Conservation (phyloP, 352 stramenopile species). For the Phytophthora pseudosyringae region DNA sequence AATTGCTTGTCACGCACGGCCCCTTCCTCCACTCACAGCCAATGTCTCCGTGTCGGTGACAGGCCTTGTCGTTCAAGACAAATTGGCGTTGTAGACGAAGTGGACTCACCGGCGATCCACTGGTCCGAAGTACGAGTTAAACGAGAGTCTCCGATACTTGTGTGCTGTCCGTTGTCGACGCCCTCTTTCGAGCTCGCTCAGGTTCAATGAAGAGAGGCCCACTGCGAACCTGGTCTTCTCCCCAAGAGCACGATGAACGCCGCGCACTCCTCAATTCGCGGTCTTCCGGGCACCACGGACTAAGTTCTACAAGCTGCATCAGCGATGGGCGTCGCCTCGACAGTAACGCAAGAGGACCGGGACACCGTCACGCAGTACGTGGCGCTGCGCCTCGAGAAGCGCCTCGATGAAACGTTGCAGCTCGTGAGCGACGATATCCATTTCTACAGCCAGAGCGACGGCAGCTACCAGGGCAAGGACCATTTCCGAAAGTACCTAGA, state of each 20-base stretch:
- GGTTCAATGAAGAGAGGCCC: conserved; percentile 23
- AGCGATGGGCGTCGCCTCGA: conserved; percentile 41
- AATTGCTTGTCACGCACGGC: neutral
- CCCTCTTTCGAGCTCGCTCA: conserved; percentile 1
- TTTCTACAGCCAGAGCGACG: conserved; percentile 59
- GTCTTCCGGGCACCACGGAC: conserved; percentile 1
- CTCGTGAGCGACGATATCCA: conserved; percentile 63
- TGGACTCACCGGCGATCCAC: conserved; percentile 11
- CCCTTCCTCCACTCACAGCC: no score
- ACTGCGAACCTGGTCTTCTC: conserved; percentile 19
- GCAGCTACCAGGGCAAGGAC: conserved; percentile 52
- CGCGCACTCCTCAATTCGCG: conserved; percentile 25
- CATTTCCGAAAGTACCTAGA: conserved; percentile 52
- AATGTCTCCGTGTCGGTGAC: neutral
- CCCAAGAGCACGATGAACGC: neutral
- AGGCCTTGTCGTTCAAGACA: neutral
- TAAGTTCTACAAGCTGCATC: neutral
- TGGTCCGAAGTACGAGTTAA: neutral
- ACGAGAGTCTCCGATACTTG: neutral
- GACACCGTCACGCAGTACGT: conserved; percentile 55
- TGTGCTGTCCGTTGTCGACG: neutral
- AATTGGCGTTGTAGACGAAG: conserved; percentile 13
- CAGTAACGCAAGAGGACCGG: conserved; percentile 44
- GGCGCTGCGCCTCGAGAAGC: conserved; percentile 45
- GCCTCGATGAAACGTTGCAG: conserved; percentile 46